Evolutionary conservation across 192 early-diverging fungal genomes (phyloP).

Genomic region (Coemansia nantahalensis): DNA sequence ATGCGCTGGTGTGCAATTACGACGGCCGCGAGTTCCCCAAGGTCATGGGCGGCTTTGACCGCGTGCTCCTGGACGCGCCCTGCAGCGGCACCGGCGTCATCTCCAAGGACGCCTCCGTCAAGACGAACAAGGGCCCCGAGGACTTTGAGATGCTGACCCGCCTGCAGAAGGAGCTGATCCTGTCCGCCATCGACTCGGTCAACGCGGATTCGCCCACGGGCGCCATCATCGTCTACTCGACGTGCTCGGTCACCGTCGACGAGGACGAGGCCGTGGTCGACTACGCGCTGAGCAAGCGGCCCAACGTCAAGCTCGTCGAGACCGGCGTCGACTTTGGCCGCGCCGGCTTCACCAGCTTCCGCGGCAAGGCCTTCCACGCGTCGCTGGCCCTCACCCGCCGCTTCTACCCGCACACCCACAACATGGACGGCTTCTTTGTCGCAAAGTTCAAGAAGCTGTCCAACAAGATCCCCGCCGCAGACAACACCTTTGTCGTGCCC

Average conservation of each 20-base stretch:
- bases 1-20: slow-evolving; percentile 91
- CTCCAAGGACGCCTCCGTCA: slow-evolving; percentile 95
- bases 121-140: slow-evolving; percentile 90
- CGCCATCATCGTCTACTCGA: slow-evolving; percentile 97
- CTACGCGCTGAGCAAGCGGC: slow-evolving; percentile 91
- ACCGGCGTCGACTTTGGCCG: slow-evolving; percentile 91
- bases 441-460: slow-evolving; percentile 95
- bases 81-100: slow-evolving; percentile 99
- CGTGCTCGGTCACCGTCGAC: slow-evolving; percentile 96
- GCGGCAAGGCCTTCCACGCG: slow-evolving; percentile 85
- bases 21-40: slow-evolving; percentile 97
- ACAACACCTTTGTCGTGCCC: slow-evolving; percentile 34
- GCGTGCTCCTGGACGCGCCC: slow-evolving; percentile 96
- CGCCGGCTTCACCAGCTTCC: slow-evolving; percentile 88
- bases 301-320: slow-evolving; percentile 88
- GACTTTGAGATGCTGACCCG: slow-evolving; percentile 92
- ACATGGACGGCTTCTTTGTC: slow-evolving; percentile 99
- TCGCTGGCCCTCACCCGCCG: slow-evolving; percentile 78
- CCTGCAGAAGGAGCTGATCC: slow-evolving; percentile 93
- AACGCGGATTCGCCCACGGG: slow-evolving; percentile 92
- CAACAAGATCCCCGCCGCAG: slow-evolving; percentile 63
- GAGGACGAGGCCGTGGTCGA: slow-evolving; percentile 98
- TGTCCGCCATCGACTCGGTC: slow-evolving; percentile 94
- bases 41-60: slow-evolving; percentile 96
- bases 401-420: slow-evolving; percentile 96